Percentiles rank a stretch among this genome's conserved stretches.
Evolutionary conservation across 495 filamentous ascomycete species (phyloP).

Genomic region (Neurospora sp.): DNA sequence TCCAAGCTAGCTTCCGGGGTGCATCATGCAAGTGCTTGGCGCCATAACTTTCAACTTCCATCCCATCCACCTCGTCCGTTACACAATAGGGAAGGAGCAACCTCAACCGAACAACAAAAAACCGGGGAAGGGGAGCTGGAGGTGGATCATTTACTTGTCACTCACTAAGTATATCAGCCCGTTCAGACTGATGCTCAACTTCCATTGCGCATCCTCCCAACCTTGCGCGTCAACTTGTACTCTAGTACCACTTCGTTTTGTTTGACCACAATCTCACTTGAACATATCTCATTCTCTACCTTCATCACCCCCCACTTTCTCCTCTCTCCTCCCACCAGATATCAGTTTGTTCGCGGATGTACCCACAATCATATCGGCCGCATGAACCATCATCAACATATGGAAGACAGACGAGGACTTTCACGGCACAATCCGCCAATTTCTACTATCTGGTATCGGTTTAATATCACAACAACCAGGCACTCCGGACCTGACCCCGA

Average conservation of each 20-base stretch:
- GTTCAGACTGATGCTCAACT: background rate
- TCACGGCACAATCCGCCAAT: background rate
- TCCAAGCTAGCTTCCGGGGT: background rate
- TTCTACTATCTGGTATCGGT: background rate
- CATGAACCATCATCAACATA: background rate
- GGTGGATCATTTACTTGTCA: background rate
- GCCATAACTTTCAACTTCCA: background rate
- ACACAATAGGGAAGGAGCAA: background rate
- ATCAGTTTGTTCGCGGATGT: background rate
- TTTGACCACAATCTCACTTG: background rate
- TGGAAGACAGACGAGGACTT: background rate
- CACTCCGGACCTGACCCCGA: background rate
- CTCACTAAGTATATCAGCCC: background rate
- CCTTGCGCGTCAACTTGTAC: background rate
- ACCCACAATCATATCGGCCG: background rate
- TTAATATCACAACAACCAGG: background rate
- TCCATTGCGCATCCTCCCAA: background rate
- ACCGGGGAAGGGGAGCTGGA: background rate
- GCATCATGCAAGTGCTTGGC: background rate
- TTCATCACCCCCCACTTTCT: background rate
- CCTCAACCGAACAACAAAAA: background rate
- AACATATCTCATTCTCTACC: background rate
- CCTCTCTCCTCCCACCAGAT: background rate
- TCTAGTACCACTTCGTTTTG: background rate
- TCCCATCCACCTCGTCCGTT: background rate